Evolutionary conservation across 2,329 filamentous ascomycete genomes (phyloP).

Genomic region (Penicillium sp.): DNA sequence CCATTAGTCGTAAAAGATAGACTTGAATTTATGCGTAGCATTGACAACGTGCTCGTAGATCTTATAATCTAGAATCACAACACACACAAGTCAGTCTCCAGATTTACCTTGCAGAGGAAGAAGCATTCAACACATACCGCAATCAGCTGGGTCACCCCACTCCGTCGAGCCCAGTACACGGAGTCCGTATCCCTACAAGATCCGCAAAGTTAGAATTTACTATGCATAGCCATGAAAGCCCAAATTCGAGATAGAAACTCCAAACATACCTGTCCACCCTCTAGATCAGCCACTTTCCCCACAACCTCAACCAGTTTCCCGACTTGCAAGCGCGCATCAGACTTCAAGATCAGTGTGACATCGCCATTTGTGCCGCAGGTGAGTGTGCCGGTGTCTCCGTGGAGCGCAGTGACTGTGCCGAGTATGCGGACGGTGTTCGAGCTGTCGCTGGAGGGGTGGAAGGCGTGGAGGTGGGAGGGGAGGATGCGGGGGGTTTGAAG

Average conservation of each 20-base stretch:
- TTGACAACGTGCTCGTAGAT: constrained; percentile 79
- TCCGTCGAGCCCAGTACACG: constrained; percentile 43
- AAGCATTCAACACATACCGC: constrained; percentile 30
- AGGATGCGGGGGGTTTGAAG: constrained; percentile 80
- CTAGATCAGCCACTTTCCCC: constrained; percentile 45
- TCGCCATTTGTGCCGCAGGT: constrained; percentile 69
- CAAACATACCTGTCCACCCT: constrained; percentile 38
- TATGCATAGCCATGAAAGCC: background rate
- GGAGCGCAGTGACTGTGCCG: constrained; percentile 78
- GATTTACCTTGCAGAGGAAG: background rate
- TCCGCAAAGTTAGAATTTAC: background rate
- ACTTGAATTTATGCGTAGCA: constrained; percentile 74
- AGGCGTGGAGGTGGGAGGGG: constrained; percentile 72
- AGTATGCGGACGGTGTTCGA: constrained; percentile 69
- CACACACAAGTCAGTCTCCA: background rate
- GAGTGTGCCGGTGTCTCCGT: constrained; percentile 75
- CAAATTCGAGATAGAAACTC: background rate
- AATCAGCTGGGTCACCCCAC: constrained; percentile 43
- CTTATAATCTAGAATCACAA: constrained; percentile 61
- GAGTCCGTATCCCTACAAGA: constrained; percentile 38
- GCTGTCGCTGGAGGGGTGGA: constrained; percentile 53
- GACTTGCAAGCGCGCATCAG: constrained; percentile 48
- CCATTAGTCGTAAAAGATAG: constrained; percentile 65
- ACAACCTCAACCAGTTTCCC: constrained; percentile 48
- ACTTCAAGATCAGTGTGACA: constrained; percentile 70